These are phyloP conservation scores for Fusarium sp. DNA, from an alignment of 2,329 filamentous ascomycete species.

Conservation along the genomic window DNA sequence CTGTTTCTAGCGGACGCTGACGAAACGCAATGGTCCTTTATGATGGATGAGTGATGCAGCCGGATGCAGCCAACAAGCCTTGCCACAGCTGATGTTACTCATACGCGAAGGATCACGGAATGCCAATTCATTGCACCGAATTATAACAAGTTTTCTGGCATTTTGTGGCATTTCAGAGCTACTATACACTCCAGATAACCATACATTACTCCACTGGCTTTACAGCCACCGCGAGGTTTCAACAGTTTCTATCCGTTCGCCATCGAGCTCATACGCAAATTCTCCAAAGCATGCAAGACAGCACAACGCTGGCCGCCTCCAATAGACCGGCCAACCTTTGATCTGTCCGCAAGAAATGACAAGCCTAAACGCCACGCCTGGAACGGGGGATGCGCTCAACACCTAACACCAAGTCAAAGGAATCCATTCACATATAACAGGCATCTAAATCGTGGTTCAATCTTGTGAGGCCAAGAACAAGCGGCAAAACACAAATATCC, in stretches of 20 bases:
- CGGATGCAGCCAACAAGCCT: background rate
- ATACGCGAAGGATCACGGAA: background rate
- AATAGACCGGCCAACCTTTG: background rate
- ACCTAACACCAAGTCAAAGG: conserved; percentile 27
- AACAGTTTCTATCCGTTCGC: conserved; percentile 16
- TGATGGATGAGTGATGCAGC: conserved; percentile 42
- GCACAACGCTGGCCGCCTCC: background rate
- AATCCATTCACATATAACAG: conserved; percentile 14
- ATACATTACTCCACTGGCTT: background rate
- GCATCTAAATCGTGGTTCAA: conserved; percentile 19
- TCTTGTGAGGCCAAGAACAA: background rate
- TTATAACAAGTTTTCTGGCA: conserved; percentile 7
- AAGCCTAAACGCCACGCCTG: conserved; percentile 6
- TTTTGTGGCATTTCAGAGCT: conserved; percentile 6
- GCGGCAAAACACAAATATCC: conserved; percentile 5
- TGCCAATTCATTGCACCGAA: background rate
- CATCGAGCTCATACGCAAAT: conserved; percentile 9
- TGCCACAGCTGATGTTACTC: background rate
- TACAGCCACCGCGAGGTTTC: conserved; percentile 13
- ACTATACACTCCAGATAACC: conserved; percentile 2
- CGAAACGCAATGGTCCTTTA: conserved; percentile 44
- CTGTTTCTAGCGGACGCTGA: conserved; percentile 48
- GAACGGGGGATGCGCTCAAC: conserved; percentile 42
- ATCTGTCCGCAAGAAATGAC: background rate
- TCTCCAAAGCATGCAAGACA: conserved; percentile 1